Evolutionary conservation across 225 moss, liverwort and hornwort genomes (phyloP), one percentile per base, ranked within the genome.

Genomic region (Thuidium tamariscinum): DNA sequence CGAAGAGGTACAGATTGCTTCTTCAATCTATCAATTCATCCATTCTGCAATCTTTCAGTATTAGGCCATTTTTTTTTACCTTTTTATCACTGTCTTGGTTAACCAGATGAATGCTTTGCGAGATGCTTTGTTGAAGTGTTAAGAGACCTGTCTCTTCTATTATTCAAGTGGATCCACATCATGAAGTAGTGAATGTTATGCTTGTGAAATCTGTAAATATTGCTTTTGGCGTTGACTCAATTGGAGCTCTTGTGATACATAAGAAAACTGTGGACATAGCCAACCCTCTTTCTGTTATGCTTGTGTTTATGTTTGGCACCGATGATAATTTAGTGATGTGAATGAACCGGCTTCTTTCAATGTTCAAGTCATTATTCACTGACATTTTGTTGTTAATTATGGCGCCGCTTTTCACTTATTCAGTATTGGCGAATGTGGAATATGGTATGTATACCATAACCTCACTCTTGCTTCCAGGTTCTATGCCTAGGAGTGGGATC

Each of bases 391-490:
- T 41, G 56, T 90, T 81, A 11, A 83, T 59, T 68, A 23, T 85
- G 77, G 48, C 68, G 77, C 59, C 42, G 77, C 46, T 76, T 49
- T 36, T 54, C 67, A 39, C 79, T 26, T 68, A 42, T 81, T 68
- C 94, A 98, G 98, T 98, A 98, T 79, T 98, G 98, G 98, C 96
- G 95, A 81, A 96, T 95, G 98, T 98, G 96, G 98, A 98, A 98
- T 62, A 96, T 95, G 98, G 96, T 98, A 87, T 69, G 94, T 73
- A 48, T 81, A 62, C 59, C 39, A 25, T 46, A 25, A 42, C 20
- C 74, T 62, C 54, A 57, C 66, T 46, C 39, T 66, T 6, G 14
- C 54, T 75, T 57, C 49, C 73, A 57, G 39, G 44, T 56, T 87
- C 48, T 25, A 44, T 56, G 30, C 29, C 27, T 15, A 55, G 13